Conservation (phyloP, 1,284 basidiomycete genomes). For the Microbotryomycetes sp. region DNA sequence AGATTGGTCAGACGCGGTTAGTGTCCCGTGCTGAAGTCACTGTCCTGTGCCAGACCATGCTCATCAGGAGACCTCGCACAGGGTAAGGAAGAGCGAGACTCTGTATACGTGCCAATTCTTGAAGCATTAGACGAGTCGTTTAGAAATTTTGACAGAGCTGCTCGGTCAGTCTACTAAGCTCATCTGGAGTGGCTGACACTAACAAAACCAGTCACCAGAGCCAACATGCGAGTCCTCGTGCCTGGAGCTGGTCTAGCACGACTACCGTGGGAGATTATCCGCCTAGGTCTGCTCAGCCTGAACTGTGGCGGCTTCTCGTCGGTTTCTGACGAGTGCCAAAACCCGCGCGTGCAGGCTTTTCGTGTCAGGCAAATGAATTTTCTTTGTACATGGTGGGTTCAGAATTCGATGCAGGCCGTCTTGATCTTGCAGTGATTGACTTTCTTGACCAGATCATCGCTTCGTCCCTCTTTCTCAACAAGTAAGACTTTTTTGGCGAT, state of each 20-base stretch:
- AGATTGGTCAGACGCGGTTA: conserved; percentile 80
- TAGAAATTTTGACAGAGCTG: conserved; percentile 50
- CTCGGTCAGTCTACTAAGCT: conserved; percentile 47
- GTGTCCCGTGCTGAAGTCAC: conserved; percentile 13
- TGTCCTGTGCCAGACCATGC: conserved; percentile 1
- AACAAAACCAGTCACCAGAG: conserved; percentile 41
- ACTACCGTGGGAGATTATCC: conserved; percentile 77
- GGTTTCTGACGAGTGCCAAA: not conserved
- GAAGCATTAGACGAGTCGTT: conserved; percentile 64
- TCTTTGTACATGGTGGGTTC: conserved; percentile 86
- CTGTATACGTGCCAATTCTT: conserved; percentile 71
- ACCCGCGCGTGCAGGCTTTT: conserved; percentile 4
- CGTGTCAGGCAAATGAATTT: conserved; percentile 70
- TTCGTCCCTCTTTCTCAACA: conserved; percentile 30
- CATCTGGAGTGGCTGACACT: not conserved
- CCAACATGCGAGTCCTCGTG: conserved; percentile 65
- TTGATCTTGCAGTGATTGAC: not conserved
- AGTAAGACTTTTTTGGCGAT: conserved; percentile 4
- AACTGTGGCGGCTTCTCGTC: not conserved
- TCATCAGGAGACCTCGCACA: too few relatives aligned
- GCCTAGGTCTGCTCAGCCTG: conserved; percentile 53
- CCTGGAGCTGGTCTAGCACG: conserved; percentile 82
- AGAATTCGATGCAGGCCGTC: conserved; percentile 65
- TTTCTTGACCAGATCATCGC: conserved; percentile 16
- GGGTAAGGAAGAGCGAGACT: conserved; percentile 68